These are phyloP conservation scores for Cladorrhinum sp. DNA, from an alignment of 2,329 filamentous ascomycete species.

Conservation along the genomic window DNA sequence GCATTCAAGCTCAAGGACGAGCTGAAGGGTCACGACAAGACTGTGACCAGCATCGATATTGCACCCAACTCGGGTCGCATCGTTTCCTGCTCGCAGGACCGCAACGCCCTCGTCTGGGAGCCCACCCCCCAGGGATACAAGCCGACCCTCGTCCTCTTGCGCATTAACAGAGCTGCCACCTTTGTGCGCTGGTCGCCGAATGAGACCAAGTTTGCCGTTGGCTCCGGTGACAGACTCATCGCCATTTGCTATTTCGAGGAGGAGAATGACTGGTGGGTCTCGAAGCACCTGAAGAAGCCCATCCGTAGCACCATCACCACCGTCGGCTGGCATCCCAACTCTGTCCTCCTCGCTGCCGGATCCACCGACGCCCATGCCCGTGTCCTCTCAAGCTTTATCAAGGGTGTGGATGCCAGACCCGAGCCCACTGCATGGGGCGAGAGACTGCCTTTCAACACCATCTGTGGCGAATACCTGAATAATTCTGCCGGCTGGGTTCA, in stretches of 20 bases:
- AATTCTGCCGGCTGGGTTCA: slow-evolving; percentile 97
- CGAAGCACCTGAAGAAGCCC: slow-evolving; percentile 98
- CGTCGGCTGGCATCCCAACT: slow-evolving; percentile 96
- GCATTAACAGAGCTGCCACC: slow-evolving; percentile 94
- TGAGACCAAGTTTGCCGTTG: slow-evolving; percentile 96
- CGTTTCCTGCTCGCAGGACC: slow-evolving; percentile 96
- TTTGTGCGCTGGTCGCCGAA: slow-evolving; percentile 97
- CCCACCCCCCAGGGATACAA: slow-evolving; percentile 91
- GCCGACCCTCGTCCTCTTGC: slow-evolving; percentile 91
- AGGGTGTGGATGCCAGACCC: slow-evolving; percentile 83
- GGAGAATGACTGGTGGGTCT: slow-evolving; percentile 99
- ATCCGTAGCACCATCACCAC: slow-evolving; percentile 96
- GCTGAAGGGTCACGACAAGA: slow-evolving; percentile 95
- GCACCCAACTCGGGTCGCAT: slow-evolving; percentile 87
- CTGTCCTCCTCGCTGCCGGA: slow-evolving; percentile 86
- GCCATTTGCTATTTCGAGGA: slow-evolving; percentile 98
- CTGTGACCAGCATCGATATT: slow-evolving; percentile 93
- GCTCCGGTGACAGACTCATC: slow-evolving; percentile 91
- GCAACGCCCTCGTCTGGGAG: slow-evolving; percentile 98
- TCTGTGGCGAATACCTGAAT: slow-evolving; percentile 94
- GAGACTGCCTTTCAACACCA: slow-evolving; percentile 93
- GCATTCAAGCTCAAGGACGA: slow-evolving; percentile 85
- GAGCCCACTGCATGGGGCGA: slow-evolving; percentile 92
- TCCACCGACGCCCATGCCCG: slow-evolving; percentile 96
- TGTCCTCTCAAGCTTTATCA: slow-evolving; percentile 94